phyloP scores from a whole-genome alignment of 352 stramenopile species.

The Globisporangium echinulatum region DNA sequence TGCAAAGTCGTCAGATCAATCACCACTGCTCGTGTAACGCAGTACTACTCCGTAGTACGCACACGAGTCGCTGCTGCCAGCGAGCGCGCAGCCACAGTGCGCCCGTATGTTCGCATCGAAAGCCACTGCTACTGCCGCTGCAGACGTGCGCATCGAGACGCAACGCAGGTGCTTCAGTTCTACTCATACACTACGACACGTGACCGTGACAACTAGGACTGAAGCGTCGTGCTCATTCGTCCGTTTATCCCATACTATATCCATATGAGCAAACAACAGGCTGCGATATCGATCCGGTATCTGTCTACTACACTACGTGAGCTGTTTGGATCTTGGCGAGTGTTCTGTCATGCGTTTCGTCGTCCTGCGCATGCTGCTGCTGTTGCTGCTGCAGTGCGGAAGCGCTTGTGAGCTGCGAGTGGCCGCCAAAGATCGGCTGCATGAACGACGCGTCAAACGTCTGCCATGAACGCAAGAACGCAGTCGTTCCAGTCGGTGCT shows the following conservation, averaged over 20 bases:
- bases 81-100: neutral
- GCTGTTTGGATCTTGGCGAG: neutral
- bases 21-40: neutral
- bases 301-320: neutral
- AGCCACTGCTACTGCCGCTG: neutral
- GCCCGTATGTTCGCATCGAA: neutral
- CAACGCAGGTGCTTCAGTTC: neutral
- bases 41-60: neutral
- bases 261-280: too few relatives aligned
- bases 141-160: neutral
- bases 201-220: neutral
- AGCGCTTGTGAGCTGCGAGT: constrained; percentile 15
- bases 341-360: too few relatives aligned
- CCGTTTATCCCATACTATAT: neutral
- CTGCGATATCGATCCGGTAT: too few relatives aligned
- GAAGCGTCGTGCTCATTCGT: neutral
- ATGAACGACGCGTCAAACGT: constrained; percentile 73
- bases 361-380: neutral
- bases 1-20: too few relatives aligned
- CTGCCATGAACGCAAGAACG: constrained; percentile 77
- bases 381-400: constrained; percentile 9
- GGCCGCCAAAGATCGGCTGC: constrained; percentile 75
- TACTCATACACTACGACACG: too few relatives aligned
- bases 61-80: neutral
- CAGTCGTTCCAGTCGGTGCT: constrained; percentile 16